Conservation (phyloP, 2,329 filamentous ascomycete genomes). For the Fusarium sp. region DNA sequence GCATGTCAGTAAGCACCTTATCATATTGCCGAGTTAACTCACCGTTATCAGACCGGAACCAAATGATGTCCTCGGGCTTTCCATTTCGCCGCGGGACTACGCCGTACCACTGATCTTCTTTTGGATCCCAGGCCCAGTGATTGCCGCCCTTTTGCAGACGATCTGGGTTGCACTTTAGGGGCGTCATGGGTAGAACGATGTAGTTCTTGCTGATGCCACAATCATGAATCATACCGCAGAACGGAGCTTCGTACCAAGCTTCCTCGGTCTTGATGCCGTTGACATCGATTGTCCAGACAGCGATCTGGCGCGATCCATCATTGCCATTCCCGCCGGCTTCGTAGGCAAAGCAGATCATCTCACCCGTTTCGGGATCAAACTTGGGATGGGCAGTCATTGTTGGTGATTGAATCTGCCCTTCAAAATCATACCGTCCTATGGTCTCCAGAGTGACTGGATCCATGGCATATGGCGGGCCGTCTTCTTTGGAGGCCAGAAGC, state of each 20-base stretch:
- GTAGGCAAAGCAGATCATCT: constrained; percentile 3
- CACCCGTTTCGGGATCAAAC: neutral
- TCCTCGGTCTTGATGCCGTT: constrained; percentile 1
- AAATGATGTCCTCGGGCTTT: constrained; percentile 3
- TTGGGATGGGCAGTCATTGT: constrained; percentile 20
- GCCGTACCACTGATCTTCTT: neutral
- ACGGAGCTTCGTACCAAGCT: constrained; percentile 11
- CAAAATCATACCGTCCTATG: neutral
- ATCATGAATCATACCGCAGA: constrained; percentile 20
- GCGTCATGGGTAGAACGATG: constrained; percentile 10
- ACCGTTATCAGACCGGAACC: constrained; percentile 15
- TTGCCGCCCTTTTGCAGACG: constrained; percentile 3
- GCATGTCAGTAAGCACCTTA: neutral
- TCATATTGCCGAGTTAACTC: fast-evolving
- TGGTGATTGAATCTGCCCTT: constrained; percentile 2
- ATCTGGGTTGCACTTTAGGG: neutral
- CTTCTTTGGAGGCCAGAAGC: constrained; percentile 15
- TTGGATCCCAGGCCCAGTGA: constrained; percentile 17
- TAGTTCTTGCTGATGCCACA: constrained; percentile 17
- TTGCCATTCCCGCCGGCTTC: constrained; percentile 9
- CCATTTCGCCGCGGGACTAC: constrained; percentile 6
- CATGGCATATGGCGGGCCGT: constrained; percentile 3
- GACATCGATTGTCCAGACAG: neutral
- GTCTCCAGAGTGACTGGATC: constrained; percentile 18
- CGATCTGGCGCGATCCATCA: neutral